phyloP scores from a whole-genome alignment of 495 filamentous ascomycete genomes.

The Lentithecium fluviatile region DNA sequence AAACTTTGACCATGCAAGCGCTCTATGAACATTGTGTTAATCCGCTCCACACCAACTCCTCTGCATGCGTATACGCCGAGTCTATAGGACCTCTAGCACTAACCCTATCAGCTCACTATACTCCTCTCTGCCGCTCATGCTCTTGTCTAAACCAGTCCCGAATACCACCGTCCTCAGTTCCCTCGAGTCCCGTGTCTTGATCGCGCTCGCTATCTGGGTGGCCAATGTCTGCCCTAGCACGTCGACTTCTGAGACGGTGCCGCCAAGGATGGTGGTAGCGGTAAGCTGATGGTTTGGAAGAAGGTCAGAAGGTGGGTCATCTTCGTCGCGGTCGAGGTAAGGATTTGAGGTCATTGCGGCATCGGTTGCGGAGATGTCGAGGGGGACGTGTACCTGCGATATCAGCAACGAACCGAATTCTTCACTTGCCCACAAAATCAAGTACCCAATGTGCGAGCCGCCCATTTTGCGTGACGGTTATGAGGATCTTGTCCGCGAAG shows the following conservation, averaged over 20 bases:
- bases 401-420: slow-evolving; percentile 1
- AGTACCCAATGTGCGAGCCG: slow-evolving; percentile 86
- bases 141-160: slow-evolving; percentile 71
- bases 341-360: slow-evolving; percentile 54
- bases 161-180: slow-evolving; percentile 79
- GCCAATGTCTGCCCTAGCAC: slow-evolving; percentile 83
- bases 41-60: too few relatives aligned
- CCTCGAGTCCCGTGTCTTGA: slow-evolving; percentile 67
- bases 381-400: slow-evolving; percentile 79
- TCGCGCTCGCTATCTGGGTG: slow-evolving; percentile 78
- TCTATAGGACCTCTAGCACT: slow-evolving; percentile 63
- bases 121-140: slow-evolving; percentile 52
- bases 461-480: slow-evolving; percentile 85
- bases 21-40: slow-evolving; percentile 1
- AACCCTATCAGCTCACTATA: slow-evolving; percentile 85
- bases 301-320: slow-evolving; percentile 48
- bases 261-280: slow-evolving; percentile 85
- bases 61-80: neutral
- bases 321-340: slow-evolving; percentile 53
- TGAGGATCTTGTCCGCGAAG: slow-evolving; percentile 89
- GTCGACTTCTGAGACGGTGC: slow-evolving; percentile 73
- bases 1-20: too few relatives aligned
- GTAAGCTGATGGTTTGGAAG: slow-evolving; percentile 80
- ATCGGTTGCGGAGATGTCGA: slow-evolving; percentile 52
- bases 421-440: slow-evolving; percentile 2